Evolutionary conservation across 495 filamentous ascomycete species (phyloP).

Genomic region (Penicillium arizonense): DNA sequence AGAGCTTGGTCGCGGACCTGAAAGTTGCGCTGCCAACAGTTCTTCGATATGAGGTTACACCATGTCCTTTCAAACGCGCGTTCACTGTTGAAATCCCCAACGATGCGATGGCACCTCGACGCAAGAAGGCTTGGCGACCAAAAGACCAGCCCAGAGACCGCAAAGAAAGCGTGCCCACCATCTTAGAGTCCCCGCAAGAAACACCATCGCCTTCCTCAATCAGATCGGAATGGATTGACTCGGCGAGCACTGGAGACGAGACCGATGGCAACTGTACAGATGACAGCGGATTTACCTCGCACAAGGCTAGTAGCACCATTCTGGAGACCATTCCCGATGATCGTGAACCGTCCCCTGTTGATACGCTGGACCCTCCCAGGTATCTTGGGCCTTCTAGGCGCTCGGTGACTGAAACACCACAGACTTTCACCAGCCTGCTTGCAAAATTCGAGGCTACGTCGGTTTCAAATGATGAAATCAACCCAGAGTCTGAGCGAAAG

Average conservation of each 20-base stretch:
- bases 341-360: slow-evolving; percentile 16
- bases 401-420: slow-evolving; percentile 39
- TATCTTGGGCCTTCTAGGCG: slow-evolving; percentile 15
- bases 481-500: slow-evolving; percentile 45
- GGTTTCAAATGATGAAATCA: slow-evolving; percentile 25
- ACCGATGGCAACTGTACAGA: slow-evolving; percentile 42
- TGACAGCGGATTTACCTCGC: slow-evolving; percentile 30
- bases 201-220: slow-evolving; percentile 3
- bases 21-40: slow-evolving; percentile 67
- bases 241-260: slow-evolving; percentile 35
- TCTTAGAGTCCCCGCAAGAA: slow-evolving; percentile 1
- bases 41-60: slow-evolving; percentile 80
- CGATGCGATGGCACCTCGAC: slow-evolving; percentile 60
- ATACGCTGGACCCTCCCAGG: slow-evolving; percentile 16
- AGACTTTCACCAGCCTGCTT: slow-evolving; percentile 43
- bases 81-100: slow-evolving; percentile 77
- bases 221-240: slow-evolving; percentile 23
- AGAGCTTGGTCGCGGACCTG: slow-evolving; percentile 57
- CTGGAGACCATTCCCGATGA: slow-evolving; percentile 28
- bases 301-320: slow-evolving; percentile 24
- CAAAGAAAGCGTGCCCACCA: slow-evolving; percentile 37
- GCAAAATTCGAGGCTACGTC: slow-evolving; percentile 43
- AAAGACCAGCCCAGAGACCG: slow-evolving; percentile 57
- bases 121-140: slow-evolving; percentile 69
- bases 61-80: slow-evolving; percentile 76